Evolutionary conservation across 2,329 filamentous ascomycete species (phyloP), one percentile per base, ranked within the genome.

Genomic region (Pseudopyrenochaeta lycopersici): DNA sequence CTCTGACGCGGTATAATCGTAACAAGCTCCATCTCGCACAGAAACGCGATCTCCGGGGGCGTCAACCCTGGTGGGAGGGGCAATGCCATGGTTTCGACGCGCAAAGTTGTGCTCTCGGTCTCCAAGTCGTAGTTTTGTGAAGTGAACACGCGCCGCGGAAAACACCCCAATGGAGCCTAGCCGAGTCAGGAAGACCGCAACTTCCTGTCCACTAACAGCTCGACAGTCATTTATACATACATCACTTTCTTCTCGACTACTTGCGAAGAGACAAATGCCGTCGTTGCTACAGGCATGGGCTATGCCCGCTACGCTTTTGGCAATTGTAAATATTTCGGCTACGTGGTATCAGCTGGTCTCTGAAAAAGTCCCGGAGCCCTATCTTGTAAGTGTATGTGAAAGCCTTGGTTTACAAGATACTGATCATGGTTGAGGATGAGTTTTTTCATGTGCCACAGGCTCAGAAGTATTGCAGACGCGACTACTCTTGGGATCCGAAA

Each of bases 11-110:
- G 95, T 44, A 98, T 87, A 18, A 99, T 85, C 0, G 93, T 97
- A 50, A 99, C 90, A 68, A 92, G 86, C 80, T 98, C 94, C 92
- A 97, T 98, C 80, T 99, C 95, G 77, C 93, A 97, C 23, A 98
- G 81, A 72, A 98, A 99, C 45, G 92, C 90, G 40, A 96, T 90
- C 79, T 99, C 95, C 60, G 90, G 83, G 54, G 95, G 92, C 66
- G 90, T 89, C 39, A 97, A 84, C 76, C 89, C 85, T 59, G 84
- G 80, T 33, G 84, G 84, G 36, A 88, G 80, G 60, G 85, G 84
- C 62, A 87, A 82, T 46, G 85, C 85, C 86, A 88, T 88, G 49
- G 63, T 67, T 47, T 41, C 30, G 41, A 59, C 59, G 75, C 71
- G 74, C 71, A 20, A 32, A 47, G 39, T 50, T 40, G 56, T 39